A percentile compares a stretch with the other conserved stretches of the same genome.
These are phyloP conservation scores for Friedmanniomyces simplex DNA, from an alignment of 495 filamentous ascomycete species.

Conservation along the genomic window DNA sequence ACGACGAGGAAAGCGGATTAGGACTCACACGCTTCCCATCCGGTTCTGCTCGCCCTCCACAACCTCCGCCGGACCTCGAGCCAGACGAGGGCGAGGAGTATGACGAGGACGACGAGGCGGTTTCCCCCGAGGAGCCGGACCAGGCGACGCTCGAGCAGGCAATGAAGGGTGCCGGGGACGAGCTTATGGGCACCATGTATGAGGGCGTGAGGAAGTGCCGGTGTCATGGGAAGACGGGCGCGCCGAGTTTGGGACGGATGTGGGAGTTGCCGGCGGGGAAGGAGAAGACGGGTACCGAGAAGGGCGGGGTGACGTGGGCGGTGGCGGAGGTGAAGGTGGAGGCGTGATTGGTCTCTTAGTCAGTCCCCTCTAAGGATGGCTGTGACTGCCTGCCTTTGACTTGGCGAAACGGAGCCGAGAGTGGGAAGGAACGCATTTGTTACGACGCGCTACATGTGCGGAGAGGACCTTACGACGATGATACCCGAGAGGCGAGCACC, in stretches of 20 bases:
- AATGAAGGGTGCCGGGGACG: slow-evolving; percentile 13
- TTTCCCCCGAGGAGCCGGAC: slow-evolving; percentile 18
- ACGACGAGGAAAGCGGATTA: slow-evolving; percentile 11
- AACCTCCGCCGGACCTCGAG: slow-evolving; percentile 16
- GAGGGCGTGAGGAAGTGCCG: slow-evolving; percentile 15
- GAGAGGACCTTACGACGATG: no score
- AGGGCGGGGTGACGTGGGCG: slow-evolving; percentile 10
- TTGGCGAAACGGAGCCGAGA: no score
- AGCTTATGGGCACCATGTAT: slow-evolving; percentile 10
- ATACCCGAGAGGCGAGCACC: no score
- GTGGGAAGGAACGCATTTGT: no score
- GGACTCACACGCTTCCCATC: slow-evolving; percentile 20
- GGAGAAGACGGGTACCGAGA: not conserved
- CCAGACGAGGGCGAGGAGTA: slow-evolving; percentile 17
- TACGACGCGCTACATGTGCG: no score
- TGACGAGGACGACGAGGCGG: slow-evolving; percentile 12
- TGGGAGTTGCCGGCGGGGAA: slow-evolving; percentile 18
- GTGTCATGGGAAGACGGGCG: slow-evolving; percentile 17
- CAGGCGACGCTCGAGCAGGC: slow-evolving; percentile 13
- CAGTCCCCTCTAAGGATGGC: no score
- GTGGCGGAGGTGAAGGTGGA: slow-evolving; percentile 17
- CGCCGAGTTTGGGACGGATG: slow-evolving; percentile 15
- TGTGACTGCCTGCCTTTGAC: no score
- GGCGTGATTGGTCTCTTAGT: not conserved
- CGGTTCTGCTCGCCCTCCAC: slow-evolving; percentile 6